These are phyloP conservation scores for Penicillium macrosclerotiorum DNA, from an alignment of 495 filamentous ascomycete species.

Conservation along the genomic window DNA sequence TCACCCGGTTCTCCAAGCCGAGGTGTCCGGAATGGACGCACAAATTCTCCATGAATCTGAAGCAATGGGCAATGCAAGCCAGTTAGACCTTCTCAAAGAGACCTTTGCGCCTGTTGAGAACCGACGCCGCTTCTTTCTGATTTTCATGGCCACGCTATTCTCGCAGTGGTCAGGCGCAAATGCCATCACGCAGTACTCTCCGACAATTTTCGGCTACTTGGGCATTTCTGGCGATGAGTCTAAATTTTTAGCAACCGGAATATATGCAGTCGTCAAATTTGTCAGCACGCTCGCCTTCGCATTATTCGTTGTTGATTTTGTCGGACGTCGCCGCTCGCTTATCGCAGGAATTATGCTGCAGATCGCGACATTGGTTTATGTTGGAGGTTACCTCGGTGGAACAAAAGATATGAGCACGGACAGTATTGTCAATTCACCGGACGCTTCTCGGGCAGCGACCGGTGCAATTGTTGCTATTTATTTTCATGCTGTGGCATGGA, in stretches of 20 bases:
- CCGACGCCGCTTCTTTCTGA: constrained; percentile 52
- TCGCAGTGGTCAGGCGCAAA: constrained; percentile 31
- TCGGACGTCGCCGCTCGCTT: constrained; percentile 58
- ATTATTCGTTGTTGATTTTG: constrained; percentile 61
- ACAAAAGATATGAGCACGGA: constrained; percentile 9
- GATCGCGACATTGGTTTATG: constrained; percentile 16
- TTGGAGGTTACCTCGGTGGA: constrained; percentile 17
- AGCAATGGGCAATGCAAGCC: constrained; percentile 48
- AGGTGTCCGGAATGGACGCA: constrained; percentile 56
- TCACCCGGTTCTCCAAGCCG: constrained; percentile 58
- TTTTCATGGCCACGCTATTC: constrained; percentile 26
- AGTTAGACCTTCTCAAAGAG: constrained; percentile 60
- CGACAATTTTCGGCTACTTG: constrained; percentile 29
- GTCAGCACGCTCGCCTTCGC: constrained; percentile 55
- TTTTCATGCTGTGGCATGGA: constrained; percentile 58
- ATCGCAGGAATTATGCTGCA: constrained; percentile 24
- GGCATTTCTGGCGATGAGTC: constrained; percentile 33
- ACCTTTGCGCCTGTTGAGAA: constrained; percentile 61
- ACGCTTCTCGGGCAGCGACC: constrained; percentile 30
- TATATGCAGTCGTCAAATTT: constrained; percentile 46
- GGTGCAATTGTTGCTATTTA: constrained; percentile 57
- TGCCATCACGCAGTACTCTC: constrained; percentile 28
- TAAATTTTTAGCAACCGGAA: constrained; percentile 39
- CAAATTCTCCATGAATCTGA: constrained; percentile 61
- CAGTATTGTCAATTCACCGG: constrained; percentile 9